Evolutionary conservation across 2,329 filamentous ascomycete species (phyloP), one percentile per base, ranked within the genome.

Genomic region (Arthrobotrys entomopaga): DNA sequence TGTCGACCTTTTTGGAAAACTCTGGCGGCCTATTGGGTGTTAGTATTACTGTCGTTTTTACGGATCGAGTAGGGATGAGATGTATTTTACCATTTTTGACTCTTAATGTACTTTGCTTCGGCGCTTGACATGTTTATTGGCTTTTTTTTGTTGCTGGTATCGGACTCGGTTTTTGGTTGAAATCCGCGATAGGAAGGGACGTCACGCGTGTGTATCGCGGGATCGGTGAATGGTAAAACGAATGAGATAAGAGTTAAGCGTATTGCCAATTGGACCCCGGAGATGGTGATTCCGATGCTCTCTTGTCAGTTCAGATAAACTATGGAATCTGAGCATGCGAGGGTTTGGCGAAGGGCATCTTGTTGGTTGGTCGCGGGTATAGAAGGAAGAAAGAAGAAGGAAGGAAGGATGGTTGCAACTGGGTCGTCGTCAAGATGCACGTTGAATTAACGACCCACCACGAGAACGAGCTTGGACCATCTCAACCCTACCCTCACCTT

Each of bases 1-100:
- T 97, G 84, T 99, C 93, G 77, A 99, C 95, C 84, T 97, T 97
- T 81, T 91, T 89, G 80, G 87, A 94, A 83, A 98, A 99, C 80
- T 97, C 93, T 6, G 90, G 86, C 52, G 95, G 95, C 71, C 71
- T 75, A 24, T 6, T 34, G 34, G n/a, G 43, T 43, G 20, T 63
- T 43, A 43, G 48, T 29, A 49, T 46, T 63, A 15, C 24, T 2
- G n/a, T 4, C 19, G 46, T 50, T 46, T 2, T n/a, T 10, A 46
- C n/a, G 5, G 8, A 50, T 50, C 7, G 46, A 50, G 10, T 46
- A 19, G 13, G n/a, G 34, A 4, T 29, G 10, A n/a, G 22, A 24
- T 15, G 22, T 6, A 48, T 50, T 40, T n/a, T 22, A 75, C 71
- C 71, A 75, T 75, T 75, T 75, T 24, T 67, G 63, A 50, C 64